Percentiles rank a stretch among this genome's conserved stretches.
Conservation (phyloP, 2,329 filamentous ascomycete genomes). For the Aaosphaeria pasadenensis region DNA sequence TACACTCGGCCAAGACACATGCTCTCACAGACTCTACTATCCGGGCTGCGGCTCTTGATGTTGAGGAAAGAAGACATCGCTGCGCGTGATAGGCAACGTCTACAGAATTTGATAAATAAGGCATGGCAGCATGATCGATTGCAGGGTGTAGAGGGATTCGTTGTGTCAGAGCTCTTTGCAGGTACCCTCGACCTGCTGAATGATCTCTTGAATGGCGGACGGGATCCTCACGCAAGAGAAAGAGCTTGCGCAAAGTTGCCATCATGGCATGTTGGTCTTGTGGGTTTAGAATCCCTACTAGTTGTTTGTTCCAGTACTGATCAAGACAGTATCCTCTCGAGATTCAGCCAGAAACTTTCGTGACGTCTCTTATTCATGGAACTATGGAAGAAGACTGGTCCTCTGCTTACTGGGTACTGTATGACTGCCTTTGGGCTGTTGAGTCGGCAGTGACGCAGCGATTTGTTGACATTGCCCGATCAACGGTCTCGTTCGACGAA, state of each 20-base stretch:
- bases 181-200: constrained; percentile 23
- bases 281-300: constrained; percentile 10
- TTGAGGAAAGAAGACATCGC: constrained; percentile 24
- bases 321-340: constrained; percentile 30
- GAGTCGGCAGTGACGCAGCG: constrained; percentile 35
- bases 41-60: constrained; percentile 32
- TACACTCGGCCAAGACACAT: constrained; percentile 16
- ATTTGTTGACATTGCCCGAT: constrained; percentile 29
- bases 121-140: constrained; percentile 34
- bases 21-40: constrained; percentile 26
- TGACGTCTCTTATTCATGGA: constrained; percentile 18
- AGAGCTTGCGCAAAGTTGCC: constrained; percentile 22
- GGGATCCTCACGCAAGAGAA: constrained; percentile 11
- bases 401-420: constrained; percentile 30
- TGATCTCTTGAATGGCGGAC: constrained; percentile 10
- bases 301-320: constrained; percentile 4
- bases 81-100: constrained; percentile 22
- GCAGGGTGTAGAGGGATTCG: constrained; percentile 27
- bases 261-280: constrained; percentile 26
- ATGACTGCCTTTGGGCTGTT: constrained; percentile 33
- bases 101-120: constrained; percentile 28
- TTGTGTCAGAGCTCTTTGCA: constrained; percentile 30
- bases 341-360: constrained; percentile 24
- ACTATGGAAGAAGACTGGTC: constrained; percentile 28
- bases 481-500: constrained; percentile 8